Evolutionary conservation across 768 basidiomycete genomes (phyloP).

Genomic region (Mycena chlorophos): DNA sequence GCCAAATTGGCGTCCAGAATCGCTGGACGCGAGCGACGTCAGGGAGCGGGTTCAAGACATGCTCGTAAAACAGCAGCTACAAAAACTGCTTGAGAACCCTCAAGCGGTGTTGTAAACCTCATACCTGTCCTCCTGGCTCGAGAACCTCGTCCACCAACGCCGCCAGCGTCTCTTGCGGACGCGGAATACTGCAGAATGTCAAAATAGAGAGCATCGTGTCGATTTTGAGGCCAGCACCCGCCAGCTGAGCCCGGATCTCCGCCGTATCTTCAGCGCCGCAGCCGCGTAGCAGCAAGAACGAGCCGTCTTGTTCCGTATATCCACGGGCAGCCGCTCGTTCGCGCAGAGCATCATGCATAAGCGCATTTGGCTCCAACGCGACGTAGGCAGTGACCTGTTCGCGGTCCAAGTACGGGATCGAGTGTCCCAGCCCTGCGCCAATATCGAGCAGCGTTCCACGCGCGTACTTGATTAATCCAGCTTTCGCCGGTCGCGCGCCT

Average conservation of each 20-base stretch:
- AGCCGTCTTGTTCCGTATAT: slow-evolving; percentile 51
- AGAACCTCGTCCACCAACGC: slow-evolving; percentile 53
- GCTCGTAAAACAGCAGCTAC: slow-evolving; percentile 70
- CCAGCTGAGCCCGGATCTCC: slow-evolving; percentile 44
- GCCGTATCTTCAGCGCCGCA: slow-evolving; percentile 63
- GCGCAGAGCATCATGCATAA: slow-evolving; percentile 62
- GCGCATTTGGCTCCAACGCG: slow-evolving; percentile 68
- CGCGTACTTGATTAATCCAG: slow-evolving; percentile 53
- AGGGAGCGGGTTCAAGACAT: slow-evolving; percentile 53
- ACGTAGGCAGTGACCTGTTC: slow-evolving; percentile 60
- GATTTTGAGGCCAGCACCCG: slow-evolving; percentile 31
- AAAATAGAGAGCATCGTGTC: slow-evolving; percentile 68
- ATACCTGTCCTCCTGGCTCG: slow-evolving; percentile 64
- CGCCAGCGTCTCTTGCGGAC: slow-evolving; percentile 48
- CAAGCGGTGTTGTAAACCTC: too few species aligned
- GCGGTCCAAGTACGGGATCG: slow-evolving; percentile 58
- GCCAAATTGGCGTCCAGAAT: slow-evolving; percentile 75
- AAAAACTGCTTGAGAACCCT: too few species aligned
- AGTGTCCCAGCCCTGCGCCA: slow-evolving; percentile 71
- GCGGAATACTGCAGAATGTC: slow-evolving; percentile 65
- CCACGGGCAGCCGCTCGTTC: slow-evolving; percentile 49
- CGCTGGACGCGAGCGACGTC: slow-evolving; percentile 73
- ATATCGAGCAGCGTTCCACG: slow-evolving; percentile 64
- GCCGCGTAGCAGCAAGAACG: slow-evolving; percentile 52
- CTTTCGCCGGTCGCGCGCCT: slow-evolving; percentile 41